A percentile compares a stretch with the other conserved stretches of the same genome.
Evolutionary conservation across 441 rosid genomes (phyloP).

Genomic region (Pelargonium cotyledonis): DNA sequence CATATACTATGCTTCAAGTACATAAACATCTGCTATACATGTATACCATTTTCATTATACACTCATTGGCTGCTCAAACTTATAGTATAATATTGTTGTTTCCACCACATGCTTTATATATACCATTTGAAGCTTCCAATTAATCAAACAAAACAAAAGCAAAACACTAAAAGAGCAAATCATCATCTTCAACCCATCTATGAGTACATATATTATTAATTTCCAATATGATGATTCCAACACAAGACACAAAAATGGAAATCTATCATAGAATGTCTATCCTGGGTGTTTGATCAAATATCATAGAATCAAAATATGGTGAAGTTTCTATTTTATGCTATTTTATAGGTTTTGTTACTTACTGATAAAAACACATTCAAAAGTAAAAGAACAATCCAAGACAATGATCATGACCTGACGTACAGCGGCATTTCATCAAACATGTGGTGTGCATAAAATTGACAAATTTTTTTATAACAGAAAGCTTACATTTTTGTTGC

Average conservation of each 20-base stretch:
- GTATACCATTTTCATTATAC: not conserved
- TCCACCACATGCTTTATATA: not conserved
- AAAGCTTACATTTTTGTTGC: not conserved
- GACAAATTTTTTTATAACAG: not conserved
- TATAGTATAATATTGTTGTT: conserved; percentile 1
- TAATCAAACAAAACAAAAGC: no score
- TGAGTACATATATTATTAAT: not conserved
- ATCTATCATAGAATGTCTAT: not conserved
- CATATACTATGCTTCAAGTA: not conserved
- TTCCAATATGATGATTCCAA: not conserved
- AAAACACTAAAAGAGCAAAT: not conserved
- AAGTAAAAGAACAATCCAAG: not conserved
- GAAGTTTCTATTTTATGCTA: not conserved
- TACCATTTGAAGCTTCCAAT: not conserved
- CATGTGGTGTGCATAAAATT: not conserved
- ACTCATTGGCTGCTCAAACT: not conserved
- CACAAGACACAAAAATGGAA: not conserved
- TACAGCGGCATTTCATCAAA: conserved; percentile 6
- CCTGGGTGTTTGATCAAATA: not conserved
- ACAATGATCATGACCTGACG: conserved; percentile 2
- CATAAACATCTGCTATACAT: not conserved
- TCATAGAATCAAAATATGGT: not conserved
- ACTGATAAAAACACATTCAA: not conserved
- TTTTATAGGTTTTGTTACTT: not conserved
- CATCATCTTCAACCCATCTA: not conserved